A percentile compares a stretch with the other conserved stretches of the same genome.
Conservation (phyloP, 192 early-diverging fungal species). For the Rhizophagus clarus region DNA sequence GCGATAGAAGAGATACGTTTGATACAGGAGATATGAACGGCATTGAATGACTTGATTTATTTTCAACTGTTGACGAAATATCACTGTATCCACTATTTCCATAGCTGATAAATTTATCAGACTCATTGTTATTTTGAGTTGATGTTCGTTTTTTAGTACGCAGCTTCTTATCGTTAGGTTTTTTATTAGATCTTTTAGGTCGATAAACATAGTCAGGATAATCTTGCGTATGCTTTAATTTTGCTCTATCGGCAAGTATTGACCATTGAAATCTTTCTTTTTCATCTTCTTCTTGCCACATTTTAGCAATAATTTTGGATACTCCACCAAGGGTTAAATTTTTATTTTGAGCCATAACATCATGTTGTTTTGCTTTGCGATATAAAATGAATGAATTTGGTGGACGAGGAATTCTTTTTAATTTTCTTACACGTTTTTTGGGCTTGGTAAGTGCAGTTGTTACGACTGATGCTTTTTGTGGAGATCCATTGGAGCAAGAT, state of each 20-base stretch:
- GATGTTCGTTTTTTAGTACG: slow-evolving; percentile 13
- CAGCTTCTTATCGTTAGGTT: slow-evolving; percentile 3
- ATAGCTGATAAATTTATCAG: too few relatives aligned
- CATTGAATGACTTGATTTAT: too few relatives aligned
- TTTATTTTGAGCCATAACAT: slow-evolving; percentile 4
- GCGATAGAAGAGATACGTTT: too few relatives aligned
- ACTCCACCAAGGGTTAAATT: slow-evolving; percentile 15
- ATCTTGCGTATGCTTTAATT: slow-evolving; percentile 26
- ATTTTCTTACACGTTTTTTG: background rate
- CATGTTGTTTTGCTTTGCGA: slow-evolving; percentile 6
- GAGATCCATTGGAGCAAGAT: background rate
- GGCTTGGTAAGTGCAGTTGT: background rate
- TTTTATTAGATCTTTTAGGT: slow-evolving; percentile 23
- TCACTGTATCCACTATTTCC: too few relatives aligned
- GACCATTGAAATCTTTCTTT: slow-evolving; percentile 18
- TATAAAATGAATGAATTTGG: slow-evolving; percentile 31
- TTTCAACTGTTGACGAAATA: too few relatives aligned
- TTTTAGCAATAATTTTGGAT: slow-evolving; percentile 11
- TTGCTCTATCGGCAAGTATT: slow-evolving; percentile 8
- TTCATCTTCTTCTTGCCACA: slow-evolving; percentile 28
- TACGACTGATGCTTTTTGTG: background rate
- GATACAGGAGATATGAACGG: too few relatives aligned
- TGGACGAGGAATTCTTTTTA: slow-evolving; percentile 27
- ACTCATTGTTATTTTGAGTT: too few relatives aligned
- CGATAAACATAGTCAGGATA: slow-evolving; percentile 30